A percentile compares a stretch with the other conserved stretches of the same genome.
These are phyloP conservation scores for Alnus rubra DNA, from an alignment of 306 rosid genomes.

Conservation along the genomic window DNA sequence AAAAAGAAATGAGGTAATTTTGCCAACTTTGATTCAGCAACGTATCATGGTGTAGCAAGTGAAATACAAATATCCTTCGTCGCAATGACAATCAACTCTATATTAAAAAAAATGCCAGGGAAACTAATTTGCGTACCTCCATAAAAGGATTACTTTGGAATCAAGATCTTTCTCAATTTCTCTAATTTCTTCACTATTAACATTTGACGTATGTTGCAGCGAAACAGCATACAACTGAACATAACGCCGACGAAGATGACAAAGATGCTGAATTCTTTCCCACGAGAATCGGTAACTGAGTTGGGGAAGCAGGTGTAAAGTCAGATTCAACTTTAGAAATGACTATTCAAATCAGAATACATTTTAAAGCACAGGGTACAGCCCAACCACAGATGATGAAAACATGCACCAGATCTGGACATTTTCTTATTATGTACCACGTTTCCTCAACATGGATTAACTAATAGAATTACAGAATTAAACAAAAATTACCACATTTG, in stretches of 20 bases:
- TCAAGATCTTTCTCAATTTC: conserved; percentile 93
- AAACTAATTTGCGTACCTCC: conserved; percentile 68
- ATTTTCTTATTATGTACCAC: background rate
- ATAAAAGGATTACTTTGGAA: conserved; percentile 88
- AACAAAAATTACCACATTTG: conserved; percentile 69
- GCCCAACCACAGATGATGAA: conserved; percentile 14
- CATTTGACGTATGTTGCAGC: conserved; percentile 59
- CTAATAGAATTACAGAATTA: conserved; percentile 18
- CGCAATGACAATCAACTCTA: conserved; percentile 4
- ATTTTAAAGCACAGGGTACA: background rate
- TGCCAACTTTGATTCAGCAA: background rate
- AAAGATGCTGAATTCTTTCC: conserved; percentile 82
- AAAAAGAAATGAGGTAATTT: background rate
- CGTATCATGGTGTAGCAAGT: conserved; percentile 9
- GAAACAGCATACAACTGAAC: conserved; percentile 78
- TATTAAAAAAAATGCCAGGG: conserved; percentile 19
- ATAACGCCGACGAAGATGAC: conserved; percentile 90
- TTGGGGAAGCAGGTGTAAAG: conserved; percentile 31
- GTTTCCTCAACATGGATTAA: conserved; percentile 5
- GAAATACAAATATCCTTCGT: conserved; percentile 4
- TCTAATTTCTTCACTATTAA: conserved; percentile 56
- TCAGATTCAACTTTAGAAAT: conserved; percentile 30
- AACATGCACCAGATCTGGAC: background rate
- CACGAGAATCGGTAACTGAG: conserved; percentile 91
- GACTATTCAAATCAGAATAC: conserved; percentile 16